A percentile compares a stretch with the other conserved stretches of the same genome.
Conservation (phyloP, 306 rosid genomes). For the Cicer bijugum region DNA sequence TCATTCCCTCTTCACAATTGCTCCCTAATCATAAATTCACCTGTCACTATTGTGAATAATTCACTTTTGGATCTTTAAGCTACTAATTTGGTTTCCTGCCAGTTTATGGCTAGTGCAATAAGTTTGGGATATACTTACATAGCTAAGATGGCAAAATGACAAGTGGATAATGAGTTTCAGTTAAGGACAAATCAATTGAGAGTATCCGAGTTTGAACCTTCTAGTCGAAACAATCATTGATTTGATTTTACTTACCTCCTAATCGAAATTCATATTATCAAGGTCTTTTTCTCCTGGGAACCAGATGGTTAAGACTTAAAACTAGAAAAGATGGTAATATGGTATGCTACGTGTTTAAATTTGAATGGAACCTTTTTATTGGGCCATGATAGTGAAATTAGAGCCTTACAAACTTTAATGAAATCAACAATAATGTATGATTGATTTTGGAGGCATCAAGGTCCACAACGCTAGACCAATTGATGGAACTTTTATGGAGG, state of each 20-base stretch:
- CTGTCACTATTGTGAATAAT: neutral
- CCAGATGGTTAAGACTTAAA: too few relatives aligned
- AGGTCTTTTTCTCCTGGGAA: too few relatives aligned
- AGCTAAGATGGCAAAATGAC: neutral
- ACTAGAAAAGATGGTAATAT: neutral
- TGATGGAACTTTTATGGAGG: slow-evolving; percentile 1
- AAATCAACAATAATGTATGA: slow-evolving; percentile 23
- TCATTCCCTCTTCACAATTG: slow-evolving; percentile 41
- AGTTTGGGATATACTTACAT: slow-evolving; percentile 32
- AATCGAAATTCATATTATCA: too few relatives aligned
- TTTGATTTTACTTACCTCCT: too few relatives aligned
- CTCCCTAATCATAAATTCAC: slow-evolving; percentile 37
- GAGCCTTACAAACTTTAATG: slow-evolving; percentile 10
- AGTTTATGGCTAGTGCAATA: slow-evolving; percentile 10
- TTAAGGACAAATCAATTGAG: too few relatives aligned
- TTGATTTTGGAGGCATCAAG: slow-evolving; percentile 26
- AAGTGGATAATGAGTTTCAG: too few relatives aligned
- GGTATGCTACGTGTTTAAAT: slow-evolving; percentile 19
- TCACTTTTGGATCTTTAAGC: neutral
- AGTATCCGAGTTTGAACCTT: too few relatives aligned
- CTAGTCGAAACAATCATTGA: too few relatives aligned
- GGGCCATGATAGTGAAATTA: slow-evolving; percentile 29
- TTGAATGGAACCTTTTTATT: slow-evolving; percentile 27
- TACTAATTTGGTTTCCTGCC: neutral
- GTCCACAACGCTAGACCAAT: slow-evolving; percentile 42